Evolutionary conservation across 768 basidiomycete genomes (phyloP).

Genomic region (Favolaschia claudopus): DNA sequence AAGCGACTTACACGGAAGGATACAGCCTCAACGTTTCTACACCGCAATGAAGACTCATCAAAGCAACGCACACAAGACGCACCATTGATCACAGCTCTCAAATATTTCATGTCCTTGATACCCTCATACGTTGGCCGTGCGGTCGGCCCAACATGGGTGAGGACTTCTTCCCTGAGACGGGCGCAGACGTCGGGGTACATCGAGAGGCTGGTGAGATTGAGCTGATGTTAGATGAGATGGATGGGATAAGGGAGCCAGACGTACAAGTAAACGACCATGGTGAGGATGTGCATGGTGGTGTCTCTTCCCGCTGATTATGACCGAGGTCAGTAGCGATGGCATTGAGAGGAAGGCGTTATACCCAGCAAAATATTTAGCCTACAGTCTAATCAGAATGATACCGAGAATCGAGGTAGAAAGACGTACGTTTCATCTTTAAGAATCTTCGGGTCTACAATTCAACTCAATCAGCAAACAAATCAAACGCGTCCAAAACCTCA

Average conservation of each 20-base stretch:
- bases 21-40: conserved; percentile 62
- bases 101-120: conserved; percentile 36
- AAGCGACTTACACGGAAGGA: conserved; percentile 52
- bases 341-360: background rate
- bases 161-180: conserved; percentile 36
- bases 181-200: conserved; percentile 29
- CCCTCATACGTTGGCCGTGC: conserved; percentile 32
- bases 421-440: background rate
- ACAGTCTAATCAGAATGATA: background rate
- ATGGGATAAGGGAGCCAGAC: conserved; percentile 32
- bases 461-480: too few relatives aligned
- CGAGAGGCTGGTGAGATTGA: conserved; percentile 33
- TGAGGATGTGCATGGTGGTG: conserved; percentile 1
- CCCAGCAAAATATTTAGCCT: conserved; percentile 12
- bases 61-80: conserved; percentile 5
- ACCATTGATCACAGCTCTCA: conserved; percentile 51
- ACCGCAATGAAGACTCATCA: background rate
- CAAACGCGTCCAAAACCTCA: too few relatives aligned
- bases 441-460: conserved; percentile 2
- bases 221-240: conserved; percentile 22
- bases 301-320: conserved; percentile 8
- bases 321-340: background rate
- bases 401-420: background rate
- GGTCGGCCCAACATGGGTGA: conserved; percentile 28
- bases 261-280: conserved; percentile 7